Evolutionary conservation across 306 rosid species (phyloP).

Genomic region (Quercus mongolica): DNA sequence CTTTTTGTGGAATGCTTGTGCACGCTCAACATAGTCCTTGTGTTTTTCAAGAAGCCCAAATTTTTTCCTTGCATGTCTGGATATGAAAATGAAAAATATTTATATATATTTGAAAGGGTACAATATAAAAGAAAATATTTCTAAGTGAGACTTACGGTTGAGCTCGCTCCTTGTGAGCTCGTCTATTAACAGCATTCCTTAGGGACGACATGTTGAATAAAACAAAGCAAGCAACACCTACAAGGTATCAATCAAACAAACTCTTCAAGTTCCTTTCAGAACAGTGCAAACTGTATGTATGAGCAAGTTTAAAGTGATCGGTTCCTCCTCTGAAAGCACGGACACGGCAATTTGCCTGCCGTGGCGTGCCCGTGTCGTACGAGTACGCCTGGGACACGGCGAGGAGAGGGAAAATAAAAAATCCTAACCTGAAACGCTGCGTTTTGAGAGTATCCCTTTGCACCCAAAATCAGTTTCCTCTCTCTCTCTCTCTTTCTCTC

Average conservation of each 20-base stretch:
- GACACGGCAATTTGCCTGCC: too few relatives aligned
- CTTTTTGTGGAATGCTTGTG: conserved; percentile 63
- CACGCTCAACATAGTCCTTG: conserved; percentile 84
- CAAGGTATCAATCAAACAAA: neutral
- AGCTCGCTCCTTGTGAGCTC: conserved; percentile 79
- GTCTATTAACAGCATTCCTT: conserved; percentile 59
- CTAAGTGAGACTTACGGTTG: conserved; percentile 60
- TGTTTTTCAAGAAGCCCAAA: conserved; percentile 86
- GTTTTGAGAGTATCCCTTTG: too few relatives aligned
- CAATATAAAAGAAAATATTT: too few relatives aligned
- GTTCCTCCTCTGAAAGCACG: too few relatives aligned
- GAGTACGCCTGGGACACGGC: too few relatives aligned
- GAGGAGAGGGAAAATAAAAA: too few relatives aligned
- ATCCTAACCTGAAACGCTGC: too few relatives aligned
- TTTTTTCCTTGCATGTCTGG: conserved; percentile 57
- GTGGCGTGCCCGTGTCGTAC: too few relatives aligned
- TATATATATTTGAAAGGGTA: neutral
- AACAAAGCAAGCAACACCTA: neutral
- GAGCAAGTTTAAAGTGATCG: too few relatives aligned
- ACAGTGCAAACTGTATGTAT: neutral
- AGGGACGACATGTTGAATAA: conserved; percentile 62
- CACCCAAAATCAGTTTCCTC: too few relatives aligned
- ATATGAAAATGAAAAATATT: neutral
- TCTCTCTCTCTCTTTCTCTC: too few relatives aligned
- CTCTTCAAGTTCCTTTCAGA: neutral